Base-by-base conservation (phyloP, 2,329 filamentous ascomycete species). In the Pseudogymnoascus sp. region DNA sequence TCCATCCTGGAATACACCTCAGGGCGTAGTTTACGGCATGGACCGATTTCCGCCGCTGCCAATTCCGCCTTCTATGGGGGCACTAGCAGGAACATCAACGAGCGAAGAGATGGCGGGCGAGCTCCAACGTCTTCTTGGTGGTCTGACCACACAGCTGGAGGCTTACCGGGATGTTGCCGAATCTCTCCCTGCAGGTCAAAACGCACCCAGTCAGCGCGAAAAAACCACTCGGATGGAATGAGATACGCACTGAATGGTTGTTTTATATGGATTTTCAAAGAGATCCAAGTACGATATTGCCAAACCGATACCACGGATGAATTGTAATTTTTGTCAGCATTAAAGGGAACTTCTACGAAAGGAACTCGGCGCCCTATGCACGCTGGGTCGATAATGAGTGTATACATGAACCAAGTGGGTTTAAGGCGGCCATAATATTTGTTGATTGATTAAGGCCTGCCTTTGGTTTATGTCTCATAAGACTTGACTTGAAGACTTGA, bases 141-240 rank as follows among this genome's bases (percentile, higher is more conserved):
- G 65, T 18, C 65, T 73, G 31, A 68, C 60, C 14, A 56, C 21
- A 2, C 69, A 73, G 40, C 64, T 73, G 1, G 64, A 66, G 12
- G 64, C 67, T 5, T 73, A 72, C 59, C 65, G 65, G 31, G 66
- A 69, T 35, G 65, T 70, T 2, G 72, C 71, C 59, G 64, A 63
- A 31, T 47, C 62, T n/a, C 38, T 66, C n/a, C 60, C 63, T 28
- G 31, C 21, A 35, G 16, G 10, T 14, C 47, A 53, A 31, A 53
- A 31, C 16, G 50, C 50, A 56, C 50, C 50, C 50, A 56, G 18
- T 16, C 50, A 56, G n/a, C 50, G 50, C 50, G 47, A 53, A 11
- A 31, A 10, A 53, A 10, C 4, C 7, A 56, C 12, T 6, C 50
- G 28, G 16, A 56, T 21, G 50, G 50, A 56, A 8, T 56, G 28